A percentile compares a stretch with the other conserved stretches of the same genome.
Evolutionary conservation across 2,329 filamentous ascomycete species (phyloP).

Genomic region (Curvularia eragrostidis): DNA sequence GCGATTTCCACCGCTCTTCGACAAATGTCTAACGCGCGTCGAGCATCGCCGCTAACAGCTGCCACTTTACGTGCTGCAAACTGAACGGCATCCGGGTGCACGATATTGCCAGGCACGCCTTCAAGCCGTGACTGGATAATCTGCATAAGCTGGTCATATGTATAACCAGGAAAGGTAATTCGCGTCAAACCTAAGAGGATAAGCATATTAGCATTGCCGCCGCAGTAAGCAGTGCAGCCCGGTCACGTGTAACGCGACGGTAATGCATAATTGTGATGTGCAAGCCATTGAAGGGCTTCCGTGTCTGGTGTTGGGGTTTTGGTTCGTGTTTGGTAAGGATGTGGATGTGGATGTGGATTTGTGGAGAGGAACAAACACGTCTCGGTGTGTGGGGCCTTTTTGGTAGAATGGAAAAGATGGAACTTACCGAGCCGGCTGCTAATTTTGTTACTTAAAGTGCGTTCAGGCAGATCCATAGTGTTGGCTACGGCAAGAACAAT

Average conservation of each 20-base stretch:
- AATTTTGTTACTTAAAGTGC: conserved; percentile 98
- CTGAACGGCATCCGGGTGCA: conserved; percentile 91
- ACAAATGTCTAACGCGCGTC: conserved; percentile 93
- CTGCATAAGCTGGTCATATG: conserved; percentile 94
- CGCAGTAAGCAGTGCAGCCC: conserved; percentile 24
- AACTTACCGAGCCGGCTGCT: conserved; percentile 71
- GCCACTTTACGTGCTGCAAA: conserved; percentile 97
- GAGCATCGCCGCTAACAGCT: conserved; percentile 91
- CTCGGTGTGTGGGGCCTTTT: conserved; percentile 24
- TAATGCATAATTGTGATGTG: conserved; percentile 24
- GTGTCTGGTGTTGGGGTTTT: conserved; percentile 26
- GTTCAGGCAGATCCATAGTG: conserved; percentile 96
- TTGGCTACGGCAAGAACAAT: conserved; percentile 98
- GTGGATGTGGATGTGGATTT: background rate
- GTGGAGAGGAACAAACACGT: conserved; percentile 1
- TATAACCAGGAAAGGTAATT: conserved; percentile 97
- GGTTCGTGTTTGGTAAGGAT: conserved; percentile 18
- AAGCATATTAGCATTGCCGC: conserved; percentile 41
- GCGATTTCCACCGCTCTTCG: conserved; percentile 93
- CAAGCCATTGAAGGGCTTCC: conserved; percentile 24
- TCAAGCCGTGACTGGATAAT: conserved; percentile 95
- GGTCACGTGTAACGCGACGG: conserved; percentile 25
- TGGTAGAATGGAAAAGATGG: conserved; percentile 25
- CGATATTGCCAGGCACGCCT: conserved; percentile 85
- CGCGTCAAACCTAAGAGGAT: conserved; percentile 71